A percentile compares a stretch with the other conserved stretches of the same genome.
These are phyloP conservation scores for Schizochytrium sp. DNA, from an alignment of 108 stramenopile species.

Conservation along the genomic window DNA sequence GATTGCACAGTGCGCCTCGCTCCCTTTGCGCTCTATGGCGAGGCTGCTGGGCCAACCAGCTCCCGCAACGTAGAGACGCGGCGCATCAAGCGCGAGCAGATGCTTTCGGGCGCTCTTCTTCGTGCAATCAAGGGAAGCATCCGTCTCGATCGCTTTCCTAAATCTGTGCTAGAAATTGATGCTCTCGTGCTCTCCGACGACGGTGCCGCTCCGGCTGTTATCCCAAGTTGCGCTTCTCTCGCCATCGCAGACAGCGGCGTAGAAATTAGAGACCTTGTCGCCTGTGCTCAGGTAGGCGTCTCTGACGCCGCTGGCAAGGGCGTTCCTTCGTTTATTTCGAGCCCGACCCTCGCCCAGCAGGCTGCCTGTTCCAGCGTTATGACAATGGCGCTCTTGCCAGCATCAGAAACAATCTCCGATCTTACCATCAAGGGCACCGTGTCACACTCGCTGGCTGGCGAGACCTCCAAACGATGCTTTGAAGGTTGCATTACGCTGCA, in stretches of 20 bases:
- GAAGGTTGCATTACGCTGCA: neutral
- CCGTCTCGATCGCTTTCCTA: neutral
- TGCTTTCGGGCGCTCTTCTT: neutral
- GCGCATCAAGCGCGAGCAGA: neutral
- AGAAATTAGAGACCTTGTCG: neutral
- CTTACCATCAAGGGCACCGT: neutral
- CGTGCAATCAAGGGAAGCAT: constrained; percentile 4
- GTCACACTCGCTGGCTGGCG: neutral
- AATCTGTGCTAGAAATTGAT: neutral
- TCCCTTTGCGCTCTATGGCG: neutral
- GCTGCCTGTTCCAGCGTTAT: neutral
- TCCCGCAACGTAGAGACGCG: neutral
- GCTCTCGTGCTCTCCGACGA: constrained; percentile 2
- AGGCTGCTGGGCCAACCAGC: neutral
- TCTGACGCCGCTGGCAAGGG: neutral
- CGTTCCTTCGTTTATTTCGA: neutral
- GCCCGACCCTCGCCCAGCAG: neutral
- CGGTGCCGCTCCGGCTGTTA: neutral
- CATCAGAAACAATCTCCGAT: neutral
- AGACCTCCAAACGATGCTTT: neutral
- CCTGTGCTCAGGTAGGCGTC: neutral
- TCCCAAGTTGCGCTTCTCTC: neutral
- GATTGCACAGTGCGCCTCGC: neutral
- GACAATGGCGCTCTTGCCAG: neutral
- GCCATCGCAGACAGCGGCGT: constrained; percentile 9